phyloP scores from a whole-genome alignment of 2,329 filamentous ascomycete species.

The Delphinella strobiligena region DNA sequence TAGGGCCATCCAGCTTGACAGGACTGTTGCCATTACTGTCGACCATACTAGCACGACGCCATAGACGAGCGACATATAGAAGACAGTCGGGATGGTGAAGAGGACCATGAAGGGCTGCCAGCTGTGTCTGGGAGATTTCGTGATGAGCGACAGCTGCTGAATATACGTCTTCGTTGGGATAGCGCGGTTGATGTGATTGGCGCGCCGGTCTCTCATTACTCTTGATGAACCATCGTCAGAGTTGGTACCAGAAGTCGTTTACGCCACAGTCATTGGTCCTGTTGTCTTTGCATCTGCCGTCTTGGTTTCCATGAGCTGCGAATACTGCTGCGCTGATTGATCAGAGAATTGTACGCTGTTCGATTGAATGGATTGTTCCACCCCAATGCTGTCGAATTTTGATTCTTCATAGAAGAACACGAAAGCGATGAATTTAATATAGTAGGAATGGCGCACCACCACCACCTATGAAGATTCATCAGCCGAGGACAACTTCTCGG shows the following conservation, averaged over 20 bases:
- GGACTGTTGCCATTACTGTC: conserved; percentile 29
- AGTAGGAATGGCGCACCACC: conserved; percentile 34
- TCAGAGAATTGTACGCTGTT: too few species aligned
- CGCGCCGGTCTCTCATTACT: too few species aligned
- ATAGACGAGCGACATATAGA: conserved; percentile 25
- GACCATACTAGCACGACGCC: conserved; percentile 25
- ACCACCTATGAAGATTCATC: conserved; percentile 11
- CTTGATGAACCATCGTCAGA: too few species aligned
- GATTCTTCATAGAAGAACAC: conserved; percentile 33
- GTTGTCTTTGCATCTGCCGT: too few species aligned
- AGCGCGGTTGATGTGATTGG: too few species aligned
- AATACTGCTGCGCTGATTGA: too few species aligned
- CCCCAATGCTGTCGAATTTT: conserved; percentile 14
- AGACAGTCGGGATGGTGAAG: conserved; percentile 27
- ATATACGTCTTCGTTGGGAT: conserved; percentile 35
- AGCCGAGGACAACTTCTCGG: background rate
- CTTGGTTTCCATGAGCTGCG: too few species aligned
- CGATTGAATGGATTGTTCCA: conserved; percentile 19
- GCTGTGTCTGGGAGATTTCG: conserved; percentile 20
- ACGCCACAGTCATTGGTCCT: too few species aligned
- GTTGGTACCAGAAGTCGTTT: too few species aligned
- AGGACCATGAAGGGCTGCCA: conserved; percentile 27
- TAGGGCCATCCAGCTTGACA: too few species aligned
- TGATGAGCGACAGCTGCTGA: conserved; percentile 28
- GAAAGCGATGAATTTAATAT: too few species aligned